These are phyloP conservation scores for Talaromyces stipitatus DNA, from an alignment of 495 filamentous ascomycete species.

Conservation along the genomic window DNA sequence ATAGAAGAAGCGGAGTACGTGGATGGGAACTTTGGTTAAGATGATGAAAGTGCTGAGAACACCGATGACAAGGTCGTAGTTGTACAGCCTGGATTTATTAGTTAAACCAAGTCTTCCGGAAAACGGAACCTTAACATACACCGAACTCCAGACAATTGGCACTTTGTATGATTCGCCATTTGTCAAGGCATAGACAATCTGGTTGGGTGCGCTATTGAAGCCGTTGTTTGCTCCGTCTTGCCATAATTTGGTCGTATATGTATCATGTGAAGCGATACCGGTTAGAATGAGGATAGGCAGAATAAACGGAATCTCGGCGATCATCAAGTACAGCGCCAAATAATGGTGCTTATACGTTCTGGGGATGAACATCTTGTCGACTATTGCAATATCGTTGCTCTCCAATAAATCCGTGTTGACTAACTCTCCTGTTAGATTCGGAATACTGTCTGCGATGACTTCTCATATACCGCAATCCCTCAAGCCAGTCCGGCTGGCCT, in stretches of 20 bases:
- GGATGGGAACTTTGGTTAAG: constrained; percentile 53
- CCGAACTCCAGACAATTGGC: constrained; percentile 75
- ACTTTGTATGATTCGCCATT: constrained; percentile 60
- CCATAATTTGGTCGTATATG: constrained; percentile 76
- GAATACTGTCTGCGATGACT: not conserved
- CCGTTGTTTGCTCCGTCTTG: constrained; percentile 67
- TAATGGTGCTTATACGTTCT: constrained; percentile 59
- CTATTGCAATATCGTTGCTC: not conserved
- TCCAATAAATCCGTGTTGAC: too few species aligned
- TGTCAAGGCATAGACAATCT: constrained; percentile 66
- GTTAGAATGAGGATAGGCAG: constrained; percentile 70
- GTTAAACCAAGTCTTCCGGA: constrained; percentile 8
- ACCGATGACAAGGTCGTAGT: constrained; percentile 76
- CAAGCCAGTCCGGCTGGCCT: constrained; percentile 9
- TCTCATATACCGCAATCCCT: not conserved
- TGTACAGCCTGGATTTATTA: constrained; percentile 52
- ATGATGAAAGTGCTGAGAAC: constrained; percentile 54
- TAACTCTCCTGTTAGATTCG: not conserved
- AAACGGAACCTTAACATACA: constrained; percentile 48
- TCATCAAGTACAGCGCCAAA: constrained; percentile 57
- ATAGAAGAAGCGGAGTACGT: constrained; percentile 63
- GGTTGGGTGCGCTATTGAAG: constrained; percentile 74
- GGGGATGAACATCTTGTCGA: constrained; percentile 33
- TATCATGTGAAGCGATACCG: constrained; percentile 71
- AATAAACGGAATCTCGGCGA: constrained; percentile 59